Base-by-base conservation (phyloP, 106 monocot genomes). In the Dioscorea zingiberensis region DNA sequence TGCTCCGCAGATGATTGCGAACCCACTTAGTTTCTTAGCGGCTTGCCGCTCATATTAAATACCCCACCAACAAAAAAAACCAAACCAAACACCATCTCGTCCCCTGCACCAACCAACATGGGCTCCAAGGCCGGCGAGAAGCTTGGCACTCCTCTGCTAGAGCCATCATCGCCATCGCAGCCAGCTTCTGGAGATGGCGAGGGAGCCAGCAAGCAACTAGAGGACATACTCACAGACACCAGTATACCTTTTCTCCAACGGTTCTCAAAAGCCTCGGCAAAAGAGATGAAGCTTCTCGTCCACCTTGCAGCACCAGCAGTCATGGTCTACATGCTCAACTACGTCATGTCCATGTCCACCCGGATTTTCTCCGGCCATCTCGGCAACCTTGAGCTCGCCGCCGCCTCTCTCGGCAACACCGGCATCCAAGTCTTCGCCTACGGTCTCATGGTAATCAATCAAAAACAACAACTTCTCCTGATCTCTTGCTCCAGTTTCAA, bases 361-460 rank as follows among this genome's bases (percentile, higher is more conserved):
- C 93, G 78, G 71, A 83, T 85, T n/a, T 81, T 88, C 65, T 85
- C 76, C 64, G 93, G 93, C 25, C 93, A 93, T 58, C 77, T 93
- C 29, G 93, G 93, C 38, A 93, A 88, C 60, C 85, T 93, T 38
- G 78, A 93, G 80, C 83, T 93, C 27, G 93, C 93, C 30, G 93
- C 88, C 54, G 65, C 93, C 58, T 88, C 93, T 21, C 75, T 93
- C 46, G 93, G 93, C 16, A 93, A 93, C 67, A 88, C 77, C 28
- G 93, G 93, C 57, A 88, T 93, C 68, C 88, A 93, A 71, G 54
- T 88, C 58, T 85, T 93, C 58, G 85, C 93, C 28, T 93, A 88
- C 63, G 93, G 93, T 17, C 85, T 93, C 78, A 88, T 93, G 93
- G 85, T 90, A 76, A 19, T 5, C 46, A 3, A 25, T 0, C 6